These are phyloP conservation scores for Epichloe gansuensis DNA, from an alignment of 2,329 filamentous ascomycete genomes.

Conservation along the genomic window DNA sequence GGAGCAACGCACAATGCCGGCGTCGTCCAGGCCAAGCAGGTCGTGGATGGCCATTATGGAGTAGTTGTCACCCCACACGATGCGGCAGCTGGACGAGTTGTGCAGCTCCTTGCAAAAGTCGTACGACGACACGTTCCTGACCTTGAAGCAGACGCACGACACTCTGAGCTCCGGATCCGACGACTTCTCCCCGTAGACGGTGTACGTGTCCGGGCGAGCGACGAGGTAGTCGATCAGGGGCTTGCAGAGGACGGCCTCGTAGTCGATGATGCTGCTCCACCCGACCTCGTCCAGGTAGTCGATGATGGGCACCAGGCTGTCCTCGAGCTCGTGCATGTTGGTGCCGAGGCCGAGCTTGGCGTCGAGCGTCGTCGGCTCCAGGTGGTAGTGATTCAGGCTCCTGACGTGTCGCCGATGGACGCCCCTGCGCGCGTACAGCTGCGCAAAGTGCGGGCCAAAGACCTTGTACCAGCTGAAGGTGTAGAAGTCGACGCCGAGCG, in stretches of 20 bases:
- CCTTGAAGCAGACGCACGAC: conserved; percentile 53
- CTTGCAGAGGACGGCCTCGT: conserved; percentile 48
- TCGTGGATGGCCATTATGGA: conserved; percentile 48
- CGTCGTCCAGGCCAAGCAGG: conserved; percentile 39
- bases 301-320: conserved; percentile 47
- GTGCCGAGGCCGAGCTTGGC: conserved; percentile 57
- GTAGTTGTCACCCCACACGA: conserved; percentile 59
- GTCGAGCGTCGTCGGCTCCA: conserved; percentile 42
- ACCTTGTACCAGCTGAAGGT: conserved; percentile 76
- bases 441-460: conserved; percentile 62
- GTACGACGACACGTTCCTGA: conserved; percentile 42
- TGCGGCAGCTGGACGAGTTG: conserved; percentile 42
- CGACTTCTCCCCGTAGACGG: conserved; percentile 43
- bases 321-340: conserved; percentile 52
- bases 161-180: conserved; percentile 38
- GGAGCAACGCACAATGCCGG: conserved; percentile 57
- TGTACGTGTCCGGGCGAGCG: conserved; percentile 33
- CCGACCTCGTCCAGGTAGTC: conserved; percentile 41
- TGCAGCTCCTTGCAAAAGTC: conserved; percentile 51
- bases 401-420: conserved; percentile 40
- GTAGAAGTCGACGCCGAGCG: conserved; percentile 61
- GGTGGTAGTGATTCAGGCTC: conserved; percentile 55
- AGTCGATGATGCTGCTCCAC: conserved; percentile 40
- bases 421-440: conserved; percentile 49
- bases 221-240: conserved; percentile 47